Evolutionary conservation across 352 stramenopile species (phyloP).

Genomic region (Globisporangium echinulatum): DNA sequence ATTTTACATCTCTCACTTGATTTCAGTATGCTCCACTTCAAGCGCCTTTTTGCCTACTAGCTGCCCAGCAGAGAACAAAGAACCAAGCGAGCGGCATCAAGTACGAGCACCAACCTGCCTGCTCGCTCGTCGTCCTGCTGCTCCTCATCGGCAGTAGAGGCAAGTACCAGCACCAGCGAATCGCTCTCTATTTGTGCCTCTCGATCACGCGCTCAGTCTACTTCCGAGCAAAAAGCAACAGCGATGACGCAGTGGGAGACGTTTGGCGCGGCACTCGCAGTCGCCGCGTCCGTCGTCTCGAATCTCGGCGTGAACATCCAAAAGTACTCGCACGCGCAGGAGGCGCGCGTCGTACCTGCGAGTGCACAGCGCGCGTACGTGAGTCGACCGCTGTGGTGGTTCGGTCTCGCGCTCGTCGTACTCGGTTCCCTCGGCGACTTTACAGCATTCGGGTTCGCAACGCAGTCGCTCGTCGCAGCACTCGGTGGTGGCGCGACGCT

Average conservation of each 20-base stretch:
- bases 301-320: slow-evolving; percentile 90
- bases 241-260: slow-evolving; percentile 68
- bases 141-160: no score
- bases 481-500: slow-evolving; percentile 82
- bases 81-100: no score
- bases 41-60: no score
- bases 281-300: slow-evolving; percentile 76
- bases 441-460: slow-evolving; percentile 84
- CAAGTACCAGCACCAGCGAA: no score
- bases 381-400: slow-evolving; percentile 83
- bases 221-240: background rate
- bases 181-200: background rate
- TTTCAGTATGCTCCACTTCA: no score
- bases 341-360: slow-evolving; percentile 32
- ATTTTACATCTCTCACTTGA: no score
- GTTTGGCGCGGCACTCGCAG: slow-evolving; percentile 74
- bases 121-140: no score
- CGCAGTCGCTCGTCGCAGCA: slow-evolving; percentile 84
- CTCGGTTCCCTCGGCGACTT: slow-evolving; percentile 86
- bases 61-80: no score
- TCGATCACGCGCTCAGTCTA: background rate
- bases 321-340: slow-evolving; percentile 79
- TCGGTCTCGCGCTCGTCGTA: slow-evolving; percentile 72
- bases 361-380: slow-evolving; percentile 69
- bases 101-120: no score